Evolutionary conservation across 164 flowering plant genomes (phyloP).

Genomic region (Tetracentron sinense): DNA sequence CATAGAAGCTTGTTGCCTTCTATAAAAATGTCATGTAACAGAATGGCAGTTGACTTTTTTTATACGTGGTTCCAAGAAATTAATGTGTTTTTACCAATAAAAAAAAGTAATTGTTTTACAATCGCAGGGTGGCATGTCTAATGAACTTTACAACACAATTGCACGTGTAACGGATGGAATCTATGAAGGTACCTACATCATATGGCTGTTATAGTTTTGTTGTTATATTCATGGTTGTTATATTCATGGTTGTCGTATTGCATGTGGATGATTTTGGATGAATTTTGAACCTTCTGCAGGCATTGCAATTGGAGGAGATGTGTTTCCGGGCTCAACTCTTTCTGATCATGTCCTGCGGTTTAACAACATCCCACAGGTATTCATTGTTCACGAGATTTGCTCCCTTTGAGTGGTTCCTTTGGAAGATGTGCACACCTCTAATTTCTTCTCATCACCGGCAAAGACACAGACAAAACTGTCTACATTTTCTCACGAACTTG

Average conservation of each 20-base stretch:
- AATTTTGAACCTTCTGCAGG: constrained; percentile 29
- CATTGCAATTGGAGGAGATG: constrained; percentile 86
- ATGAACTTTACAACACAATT: constrained; percentile 64
- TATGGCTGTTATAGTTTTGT: neutral
- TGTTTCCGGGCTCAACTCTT: constrained; percentile 79
- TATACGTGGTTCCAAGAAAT: neutral
- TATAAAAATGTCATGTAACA: neutral
- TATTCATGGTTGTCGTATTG: constrained; percentile 1
- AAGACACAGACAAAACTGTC: too few relatives aligned
- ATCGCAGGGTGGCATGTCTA: constrained; percentile 79
- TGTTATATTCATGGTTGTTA: too few relatives aligned
- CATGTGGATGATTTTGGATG: constrained; percentile 16
- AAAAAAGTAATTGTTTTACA: too few relatives aligned
- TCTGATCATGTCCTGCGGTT: constrained; percentile 79
- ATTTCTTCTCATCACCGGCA: too few relatives aligned
- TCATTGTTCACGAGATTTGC: constrained; percentile 49
- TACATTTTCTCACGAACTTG: too few relatives aligned
- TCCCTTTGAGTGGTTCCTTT: constrained; percentile 77
- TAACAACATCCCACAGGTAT: constrained; percentile 77
- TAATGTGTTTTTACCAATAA: too few relatives aligned
- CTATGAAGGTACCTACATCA: constrained; percentile 50
- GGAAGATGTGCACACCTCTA: too few relatives aligned
- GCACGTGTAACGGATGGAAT: constrained; percentile 84
- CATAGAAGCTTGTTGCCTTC: neutral
- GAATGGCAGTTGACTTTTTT: neutral